phyloP scores from a whole-genome alignment of 75 land plant species.

The Selaginella tamariscina region DNA sequence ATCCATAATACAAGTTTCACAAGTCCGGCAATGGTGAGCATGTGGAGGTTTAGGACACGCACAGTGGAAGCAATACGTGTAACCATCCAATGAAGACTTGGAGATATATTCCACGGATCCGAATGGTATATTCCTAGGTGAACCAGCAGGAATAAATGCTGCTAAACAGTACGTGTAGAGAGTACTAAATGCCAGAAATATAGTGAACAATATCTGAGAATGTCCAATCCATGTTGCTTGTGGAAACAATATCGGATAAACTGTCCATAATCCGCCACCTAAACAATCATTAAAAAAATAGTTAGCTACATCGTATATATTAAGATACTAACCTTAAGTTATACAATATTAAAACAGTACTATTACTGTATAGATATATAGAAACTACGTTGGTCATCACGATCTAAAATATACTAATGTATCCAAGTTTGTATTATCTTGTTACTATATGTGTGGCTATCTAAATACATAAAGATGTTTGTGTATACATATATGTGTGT shows the following conservation, averaged over 20 bases:
- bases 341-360: slow-evolving; percentile 10
- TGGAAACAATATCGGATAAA: slow-evolving; percentile 65
- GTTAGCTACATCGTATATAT: not conserved
- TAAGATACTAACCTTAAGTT: not conserved
- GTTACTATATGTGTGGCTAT: not conserved
- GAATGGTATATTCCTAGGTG: slow-evolving; percentile 45
- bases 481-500: too few species aligned
- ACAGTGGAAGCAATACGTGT: slow-evolving; percentile 64
- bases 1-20: slow-evolving; percentile 67
- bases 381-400: not conserved
- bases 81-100: slow-evolving; percentile 57
- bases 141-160: slow-evolving; percentile 53
- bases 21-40: slow-evolving; percentile 85
- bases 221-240: slow-evolving; percentile 21
- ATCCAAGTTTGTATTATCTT: too few species aligned
- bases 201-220: slow-evolving; percentile 42
- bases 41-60: slow-evolving; percentile 74
- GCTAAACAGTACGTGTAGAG: slow-evolving; percentile 44
- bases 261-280: slow-evolving; percentile 95
- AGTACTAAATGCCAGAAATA: slow-evolving; percentile 40
- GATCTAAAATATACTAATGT: not conserved
- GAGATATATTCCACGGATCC: slow-evolving; percentile 54
- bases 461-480: slow-evolving; percentile 51
- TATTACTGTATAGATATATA: not conserved
- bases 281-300: not conserved